These are phyloP conservation scores for Barbatosphaeria neglecta DNA, from an alignment of 495 filamentous ascomycete species.

Conservation along the genomic window DNA sequence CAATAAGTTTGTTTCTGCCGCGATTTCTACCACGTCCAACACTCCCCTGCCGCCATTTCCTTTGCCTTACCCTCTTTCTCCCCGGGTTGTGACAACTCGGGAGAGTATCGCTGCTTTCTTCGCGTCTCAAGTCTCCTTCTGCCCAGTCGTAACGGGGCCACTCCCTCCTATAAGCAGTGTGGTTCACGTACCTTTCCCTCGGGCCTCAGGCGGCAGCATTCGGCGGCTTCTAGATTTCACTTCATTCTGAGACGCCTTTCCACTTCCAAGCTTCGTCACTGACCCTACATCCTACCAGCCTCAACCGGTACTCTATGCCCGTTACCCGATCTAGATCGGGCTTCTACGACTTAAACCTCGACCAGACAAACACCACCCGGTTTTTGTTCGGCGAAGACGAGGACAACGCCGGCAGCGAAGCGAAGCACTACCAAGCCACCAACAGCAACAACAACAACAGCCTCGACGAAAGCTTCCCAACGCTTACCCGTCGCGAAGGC, in stretches of 20 bases:
- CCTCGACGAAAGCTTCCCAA: constrained; percentile 73
- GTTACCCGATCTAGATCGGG: constrained; percentile 56
- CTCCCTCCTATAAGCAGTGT: not conserved
- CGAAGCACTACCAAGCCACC: constrained; percentile 62
- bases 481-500: constrained; percentile 59
- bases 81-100: no score
- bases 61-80: no score
- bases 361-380: constrained; percentile 64
- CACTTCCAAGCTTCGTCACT: constrained; percentile 1
- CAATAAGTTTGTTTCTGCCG: no score
- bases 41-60: no score
- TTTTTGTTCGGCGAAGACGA: constrained; percentile 83
- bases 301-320: constrained; percentile 86
- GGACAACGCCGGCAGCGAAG: constrained; percentile 32
- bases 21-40: no score
- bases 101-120: no score
- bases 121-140: no score
- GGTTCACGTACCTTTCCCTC: not conserved
- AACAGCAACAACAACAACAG: constrained; percentile 52
- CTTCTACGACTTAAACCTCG: constrained; percentile 44
- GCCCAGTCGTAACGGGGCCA: no score
- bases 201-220: no score
- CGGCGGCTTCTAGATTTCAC: no score
- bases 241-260: not conserved
- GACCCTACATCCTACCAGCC: constrained; percentile 28